Evolutionary conservation across 768 basidiomycete genomes (phyloP), one percentile per base, ranked within the genome.

Genomic region (Trametes meyenii): DNA sequence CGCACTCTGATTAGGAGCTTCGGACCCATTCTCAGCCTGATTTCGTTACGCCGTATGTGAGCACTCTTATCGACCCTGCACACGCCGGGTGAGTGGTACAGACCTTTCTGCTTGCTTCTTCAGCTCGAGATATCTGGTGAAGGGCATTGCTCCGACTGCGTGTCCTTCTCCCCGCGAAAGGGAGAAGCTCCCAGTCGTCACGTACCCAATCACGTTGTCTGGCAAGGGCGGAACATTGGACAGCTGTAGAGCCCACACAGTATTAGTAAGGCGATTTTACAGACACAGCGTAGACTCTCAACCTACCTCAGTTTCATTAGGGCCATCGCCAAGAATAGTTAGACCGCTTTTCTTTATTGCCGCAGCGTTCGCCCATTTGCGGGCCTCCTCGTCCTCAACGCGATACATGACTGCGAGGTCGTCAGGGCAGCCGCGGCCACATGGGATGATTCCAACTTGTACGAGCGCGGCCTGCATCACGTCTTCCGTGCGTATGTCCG

Each of bases 121-220:
- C 19, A 89, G 71, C 38, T 82, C 78, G 24, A 88, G 65, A 38
- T 86, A 75, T 55, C 75, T 75, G 26, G 72, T 67, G 13, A 95
- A 70, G 3, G 91, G 77, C 17, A 98, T 74, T 0, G 87, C 85
- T 17, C 87, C 96, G 13, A 97, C 79, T 2, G 85, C 95, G 67
- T 85, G 85, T 0, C 92, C 94, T 60, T 83, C 76, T 0, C 96
- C 96, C 29, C 86, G 82, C 0, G 85, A 81, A 8, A 98, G 80
- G 1, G 95, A 96, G 70, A 83, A 89, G 61, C 86, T 87, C 0
- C 95, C 96, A 2, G 90, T 88, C 0, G 94, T 93, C 19, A 94
- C 80, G 68, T 90, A 92, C 0, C 96, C 96, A 54, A 96, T 84
- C 24, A 91, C 79, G 3, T 74, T 70, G 3, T 76, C 71, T 49